Base-by-base conservation (phyloP, 2,329 filamentous ascomycete genomes). In the Ilyonectria sp. region DNA sequence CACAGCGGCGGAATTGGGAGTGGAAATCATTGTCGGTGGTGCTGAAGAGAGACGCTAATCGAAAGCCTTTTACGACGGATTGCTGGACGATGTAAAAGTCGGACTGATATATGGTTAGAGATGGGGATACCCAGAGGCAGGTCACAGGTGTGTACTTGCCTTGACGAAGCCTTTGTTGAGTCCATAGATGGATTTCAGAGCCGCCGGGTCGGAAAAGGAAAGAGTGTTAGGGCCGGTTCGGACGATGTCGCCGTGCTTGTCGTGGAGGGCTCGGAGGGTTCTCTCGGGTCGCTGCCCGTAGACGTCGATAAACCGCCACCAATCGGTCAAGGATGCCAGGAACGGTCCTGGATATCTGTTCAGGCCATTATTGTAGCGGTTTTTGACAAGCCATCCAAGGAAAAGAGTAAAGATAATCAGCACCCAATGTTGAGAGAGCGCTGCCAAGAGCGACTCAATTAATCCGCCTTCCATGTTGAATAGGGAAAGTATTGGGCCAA, bases 31-130 rank as follows among this genome's bases (percentile, higher is more conserved):
- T 93, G 78, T 93, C 89, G 7, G 88, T 90, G 0, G 92, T 93
- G 75, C 90, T 93, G 83, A 95, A 95, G 19, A 96, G 86, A 3
- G 92, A 94, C 37, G 89, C 88, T 0, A 94, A 85, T 3, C 88
- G 86, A 68, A 87, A 86, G 23, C 93, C 93, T 68, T 92, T 89
- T 21, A 90, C 87, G 1, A 93, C 87, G 0, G 92, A 90, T 79
- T 93, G 90, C 77, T 95, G 93, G 3, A 95, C 92, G 0, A 92
- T 88, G 76, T 95, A 95, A 78, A 95, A 95, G 70, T 93, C 90
- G 33, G 92, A 94, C 90, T 93, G 60, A 8, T 6, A 1, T 0
- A 21, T 1, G 19, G 63, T 86, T 94, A 94, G 56, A 86, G 82
- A 2, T 2, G 0, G 2, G 1, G 15, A 7, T 8, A 2, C 15